Evolutionary conservation across 1,284 basidiomycete species (phyloP), one percentile per base, ranked within the genome.

Genomic region (Neonothopanus nambi): DNA sequence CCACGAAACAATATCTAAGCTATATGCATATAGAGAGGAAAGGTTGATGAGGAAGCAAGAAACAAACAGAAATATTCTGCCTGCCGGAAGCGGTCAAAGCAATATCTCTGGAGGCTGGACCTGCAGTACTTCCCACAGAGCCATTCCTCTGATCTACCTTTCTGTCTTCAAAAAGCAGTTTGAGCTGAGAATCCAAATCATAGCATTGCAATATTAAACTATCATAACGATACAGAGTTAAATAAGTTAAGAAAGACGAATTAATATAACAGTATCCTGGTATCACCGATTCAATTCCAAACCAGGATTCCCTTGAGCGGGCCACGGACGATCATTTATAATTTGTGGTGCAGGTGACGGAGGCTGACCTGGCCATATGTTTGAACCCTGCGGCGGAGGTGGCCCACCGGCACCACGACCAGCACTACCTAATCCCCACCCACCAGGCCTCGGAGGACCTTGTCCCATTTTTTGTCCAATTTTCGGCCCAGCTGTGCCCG

Each of bases 401-500:
- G 24, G 7, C 23, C 51, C 51, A 13, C 44, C 41, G 24, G 33
- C 38, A 28, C 26, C 26, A 36, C 44, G n/a, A 17, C 51, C 51
- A 1, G 46, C 20, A 38, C 37, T 21, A 41, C 35, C 40, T 26
- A 42, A n/a, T 48, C 55, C 52, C 13, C 47, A 26, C n/a, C 48
- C 55, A 45, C 51, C 30, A 33, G 30, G 4, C 15, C 48, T 55
- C 24, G 26, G 55, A 17, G 26, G 35, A 37, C 6, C 4, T 20
- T 13, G 23, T 33, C 35, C 18, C 67, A 70, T 5, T 59, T 68
- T 61, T 49, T 73, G 67, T 6, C 70, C 75, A 28, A 53, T 77
- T 76, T 23, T 75, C 13, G 75, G 66, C 52, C 79, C 69, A 40
- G 80, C 69, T n/a, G 67, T 73, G 38, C 73, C 74, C 52, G 72